These are phyloP conservation scores for Cordyceps javanica DNA, from an alignment of 2,329 filamentous ascomycete genomes.

Conservation along the genomic window DNA sequence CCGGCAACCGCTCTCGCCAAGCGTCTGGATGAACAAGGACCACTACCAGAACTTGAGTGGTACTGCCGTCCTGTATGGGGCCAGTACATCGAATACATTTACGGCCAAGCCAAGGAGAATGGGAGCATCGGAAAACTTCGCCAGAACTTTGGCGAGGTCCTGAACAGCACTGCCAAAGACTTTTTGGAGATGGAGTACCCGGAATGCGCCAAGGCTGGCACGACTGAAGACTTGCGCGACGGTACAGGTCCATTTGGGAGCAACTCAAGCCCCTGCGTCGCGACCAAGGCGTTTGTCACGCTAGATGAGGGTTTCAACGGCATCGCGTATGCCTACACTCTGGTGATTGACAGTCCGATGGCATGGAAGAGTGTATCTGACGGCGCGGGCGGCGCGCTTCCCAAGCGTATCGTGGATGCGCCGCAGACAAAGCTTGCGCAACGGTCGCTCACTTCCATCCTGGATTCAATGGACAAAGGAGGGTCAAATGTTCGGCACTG, in stretches of 20 bases:
- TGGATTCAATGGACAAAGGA: neutral
- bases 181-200: neutral
- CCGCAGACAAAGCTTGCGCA: neutral
- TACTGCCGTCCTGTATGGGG: neutral
- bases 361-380: neutral
- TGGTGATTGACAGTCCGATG: neutral
- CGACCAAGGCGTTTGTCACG: neutral
- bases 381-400: neutral
- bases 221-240: neutral
- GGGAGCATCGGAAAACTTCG: neutral
- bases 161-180: neutral
- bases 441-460: neutral
- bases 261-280: neutral
- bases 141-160: neutral
- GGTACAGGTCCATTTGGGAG: neutral
- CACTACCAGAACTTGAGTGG: neutral
- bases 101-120: neutral
- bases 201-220: neutral
- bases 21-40: neutral
- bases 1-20: neutral
- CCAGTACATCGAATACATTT: neutral
- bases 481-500: neutral
- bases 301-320: neutral
- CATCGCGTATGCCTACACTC: neutral
- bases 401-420: neutral